A percentile compares a stretch with the other conserved stretches of the same genome.
These are phyloP conservation scores for Irpex sp. DNA, from an alignment of 1,284 basidiomycete genomes.

Conservation along the genomic window DNA sequence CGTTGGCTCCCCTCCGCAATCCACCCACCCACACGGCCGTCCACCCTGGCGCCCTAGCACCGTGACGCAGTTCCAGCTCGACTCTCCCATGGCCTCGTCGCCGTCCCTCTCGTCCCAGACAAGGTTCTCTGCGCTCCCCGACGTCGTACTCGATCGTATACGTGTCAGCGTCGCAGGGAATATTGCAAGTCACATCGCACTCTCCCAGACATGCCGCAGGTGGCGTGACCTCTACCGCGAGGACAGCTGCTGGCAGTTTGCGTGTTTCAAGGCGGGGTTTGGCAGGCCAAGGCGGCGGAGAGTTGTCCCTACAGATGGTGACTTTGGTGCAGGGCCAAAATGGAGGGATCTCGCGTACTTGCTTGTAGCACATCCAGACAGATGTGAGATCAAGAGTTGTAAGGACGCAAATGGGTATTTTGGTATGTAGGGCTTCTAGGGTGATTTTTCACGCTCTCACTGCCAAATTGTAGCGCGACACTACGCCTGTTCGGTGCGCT, in stretches of 20 bases:
- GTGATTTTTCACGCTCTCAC: not conserved
- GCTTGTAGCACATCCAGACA: constrained; percentile 21
- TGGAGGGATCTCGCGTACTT: constrained; percentile 25
- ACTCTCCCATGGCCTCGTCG: not conserved
- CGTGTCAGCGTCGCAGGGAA: constrained; percentile 16
- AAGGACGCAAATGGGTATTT: constrained; percentile 26
- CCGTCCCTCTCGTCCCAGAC: not conserved
- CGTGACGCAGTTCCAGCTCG: not conserved
- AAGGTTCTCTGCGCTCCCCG: constrained; percentile 9
- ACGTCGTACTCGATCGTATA: constrained; percentile 22
- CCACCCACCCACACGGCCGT: not conserved
- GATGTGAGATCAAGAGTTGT: constrained; percentile 30
- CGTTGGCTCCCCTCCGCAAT: not conserved
- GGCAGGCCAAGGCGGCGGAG: constrained; percentile 25
- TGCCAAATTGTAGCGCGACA: constrained; percentile 15
- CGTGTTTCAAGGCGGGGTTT: constrained; percentile 27
- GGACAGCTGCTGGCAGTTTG: constrained; percentile 28
- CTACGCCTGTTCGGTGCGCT: constrained; percentile 14
- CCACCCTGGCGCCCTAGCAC: not conserved
- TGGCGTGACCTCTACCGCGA: constrained; percentile 23
- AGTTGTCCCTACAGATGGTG: not conserved
- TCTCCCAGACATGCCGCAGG: constrained; percentile 25
- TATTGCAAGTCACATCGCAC: constrained; percentile 26
- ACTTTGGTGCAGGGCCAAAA: constrained; percentile 6
- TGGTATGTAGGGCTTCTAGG: constrained; percentile 18